Conservation (phyloP, 148 eudicot genomes). For the Cornus controversa region DNA sequence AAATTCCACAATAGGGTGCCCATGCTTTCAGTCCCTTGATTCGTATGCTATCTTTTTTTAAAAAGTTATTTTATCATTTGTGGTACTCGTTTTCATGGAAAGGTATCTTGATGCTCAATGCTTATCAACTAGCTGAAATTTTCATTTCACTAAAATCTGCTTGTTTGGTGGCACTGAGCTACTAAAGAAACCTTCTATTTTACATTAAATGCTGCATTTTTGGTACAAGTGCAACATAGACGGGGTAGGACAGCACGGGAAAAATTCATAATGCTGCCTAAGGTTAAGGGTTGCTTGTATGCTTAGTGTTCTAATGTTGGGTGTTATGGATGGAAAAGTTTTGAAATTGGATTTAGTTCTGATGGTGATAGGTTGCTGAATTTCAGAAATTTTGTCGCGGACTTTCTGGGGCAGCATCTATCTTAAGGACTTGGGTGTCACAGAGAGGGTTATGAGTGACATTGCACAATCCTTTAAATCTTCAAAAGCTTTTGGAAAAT, state of each 20-base stretch:
- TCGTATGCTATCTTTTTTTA: neutral
- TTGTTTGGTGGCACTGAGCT: conserved; percentile 1
- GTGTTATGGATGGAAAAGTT: no score
- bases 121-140: neutral
- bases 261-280: no score
- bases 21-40: neutral
- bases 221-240: neutral
- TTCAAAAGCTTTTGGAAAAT: no score
- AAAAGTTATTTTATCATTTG: neutral
- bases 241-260: neutral
- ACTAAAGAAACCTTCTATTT: neutral
- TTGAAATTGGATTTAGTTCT: no score
- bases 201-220: neutral
- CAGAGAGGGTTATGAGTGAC: no score
- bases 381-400: neutral
- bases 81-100: neutral
- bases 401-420: no score
- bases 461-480: no score
- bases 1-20: neutral
- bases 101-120: neutral
- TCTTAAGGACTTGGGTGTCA: no score
- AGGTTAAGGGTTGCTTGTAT: no score
- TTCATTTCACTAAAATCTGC: neutral
- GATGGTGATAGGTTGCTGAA: no score
- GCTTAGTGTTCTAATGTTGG: no score